These are phyloP conservation scores for Pezizomycotina sp. DNA, from an alignment of 2,329 filamentous ascomycete species.

Conservation along the genomic window DNA sequence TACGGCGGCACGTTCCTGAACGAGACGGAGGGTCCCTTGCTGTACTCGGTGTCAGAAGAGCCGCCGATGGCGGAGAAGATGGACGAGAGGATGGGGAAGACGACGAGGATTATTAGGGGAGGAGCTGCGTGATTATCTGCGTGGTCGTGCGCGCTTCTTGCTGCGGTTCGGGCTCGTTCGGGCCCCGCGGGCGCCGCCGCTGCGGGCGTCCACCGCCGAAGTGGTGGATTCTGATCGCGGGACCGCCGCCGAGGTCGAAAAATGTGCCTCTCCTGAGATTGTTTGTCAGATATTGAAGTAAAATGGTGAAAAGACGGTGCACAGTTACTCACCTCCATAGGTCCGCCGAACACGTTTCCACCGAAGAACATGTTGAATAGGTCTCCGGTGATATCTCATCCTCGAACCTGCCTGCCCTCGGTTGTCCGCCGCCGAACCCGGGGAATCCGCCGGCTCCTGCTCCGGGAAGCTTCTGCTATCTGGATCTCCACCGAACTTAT, in stretches of 20 bases:
- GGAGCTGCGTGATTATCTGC: slow-evolving; percentile 44
- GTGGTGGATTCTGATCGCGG: slow-evolving; percentile 84
- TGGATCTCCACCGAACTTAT: slow-evolving; percentile 79
- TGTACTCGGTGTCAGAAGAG: slow-evolving; percentile 34
- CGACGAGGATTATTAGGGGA: slow-evolving; percentile 83
- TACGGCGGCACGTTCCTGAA: slow-evolving; percentile 58
- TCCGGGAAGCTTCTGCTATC: slow-evolving; percentile 62
- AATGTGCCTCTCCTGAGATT: slow-evolving; percentile 33
- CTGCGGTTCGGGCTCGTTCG: slow-evolving; percentile 39
- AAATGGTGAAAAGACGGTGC: slow-evolving; percentile 30
- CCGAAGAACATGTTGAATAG: slow-evolving; percentile 96
- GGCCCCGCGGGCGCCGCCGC: slow-evolving; percentile 35
- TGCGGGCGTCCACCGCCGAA: slow-evolving; percentile 71
- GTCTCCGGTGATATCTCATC: slow-evolving; percentile 89
- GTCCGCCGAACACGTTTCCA: slow-evolving; percentile 46
- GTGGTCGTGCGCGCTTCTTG: slow-evolving; percentile 35
- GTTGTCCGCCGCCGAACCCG: slow-evolving; percentile 30
- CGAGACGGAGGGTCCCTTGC: slow-evolving; percentile 51
- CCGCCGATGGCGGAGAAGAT: slow-evolving; percentile 40
- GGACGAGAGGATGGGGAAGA: slow-evolving; percentile 68
- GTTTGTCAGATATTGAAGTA: neutral
- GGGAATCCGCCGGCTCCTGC: slow-evolving; percentile 36
- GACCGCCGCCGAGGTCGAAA: slow-evolving; percentile 67
- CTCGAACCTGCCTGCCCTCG: slow-evolving; percentile 42
- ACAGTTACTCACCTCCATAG: slow-evolving; percentile 42